These are phyloP conservation scores for Microbotryum scabiosae DNA, from an alignment of 1,284 basidiomycete species.

Conservation along the genomic window DNA sequence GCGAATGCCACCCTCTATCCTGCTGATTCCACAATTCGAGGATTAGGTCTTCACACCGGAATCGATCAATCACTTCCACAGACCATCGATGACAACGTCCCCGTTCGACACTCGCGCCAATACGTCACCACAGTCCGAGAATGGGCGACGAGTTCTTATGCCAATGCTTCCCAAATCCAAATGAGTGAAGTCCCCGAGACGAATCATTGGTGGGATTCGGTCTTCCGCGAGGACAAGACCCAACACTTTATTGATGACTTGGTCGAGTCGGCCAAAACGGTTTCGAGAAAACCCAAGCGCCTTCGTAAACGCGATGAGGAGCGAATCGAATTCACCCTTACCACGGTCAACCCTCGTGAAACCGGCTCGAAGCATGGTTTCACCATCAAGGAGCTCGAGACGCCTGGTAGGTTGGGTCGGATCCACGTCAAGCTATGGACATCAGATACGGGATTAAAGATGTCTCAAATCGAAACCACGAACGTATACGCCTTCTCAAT, in stretches of 20 bases:
- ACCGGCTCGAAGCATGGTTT: constrained; percentile 59
- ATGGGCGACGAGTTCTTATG: constrained; percentile 42
- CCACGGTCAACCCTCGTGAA: constrained; percentile 55
- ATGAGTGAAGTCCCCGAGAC: constrained; percentile 55
- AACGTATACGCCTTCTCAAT: constrained; percentile 2
- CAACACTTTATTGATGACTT: constrained; percentile 49
- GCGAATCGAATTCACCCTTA: constrained; percentile 52
- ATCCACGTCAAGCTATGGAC: constrained; percentile 21
- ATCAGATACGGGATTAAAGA: not conserved
- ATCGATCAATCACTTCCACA: not conserved
- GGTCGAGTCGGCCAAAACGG: constrained; percentile 27
- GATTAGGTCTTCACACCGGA: too few species aligned
- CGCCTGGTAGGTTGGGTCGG: constrained; percentile 47
- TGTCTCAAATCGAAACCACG: not conserved
- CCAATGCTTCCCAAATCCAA: constrained; percentile 37
- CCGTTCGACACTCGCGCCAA: constrained; percentile 67
- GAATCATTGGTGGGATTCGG: constrained; percentile 59
- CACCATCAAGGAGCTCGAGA: constrained; percentile 49
- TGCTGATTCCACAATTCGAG: not conserved
- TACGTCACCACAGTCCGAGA: constrained; percentile 51
- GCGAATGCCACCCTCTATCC: not conserved
- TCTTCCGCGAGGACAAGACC: constrained; percentile 52
- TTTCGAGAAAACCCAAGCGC: not conserved
- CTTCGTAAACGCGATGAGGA: constrained; percentile 13
- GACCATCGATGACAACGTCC: constrained; percentile 63